Evolutionary conservation across 192 early-diverging fungal genomes (phyloP).

Genomic region (Podila clonocystis): DNA sequence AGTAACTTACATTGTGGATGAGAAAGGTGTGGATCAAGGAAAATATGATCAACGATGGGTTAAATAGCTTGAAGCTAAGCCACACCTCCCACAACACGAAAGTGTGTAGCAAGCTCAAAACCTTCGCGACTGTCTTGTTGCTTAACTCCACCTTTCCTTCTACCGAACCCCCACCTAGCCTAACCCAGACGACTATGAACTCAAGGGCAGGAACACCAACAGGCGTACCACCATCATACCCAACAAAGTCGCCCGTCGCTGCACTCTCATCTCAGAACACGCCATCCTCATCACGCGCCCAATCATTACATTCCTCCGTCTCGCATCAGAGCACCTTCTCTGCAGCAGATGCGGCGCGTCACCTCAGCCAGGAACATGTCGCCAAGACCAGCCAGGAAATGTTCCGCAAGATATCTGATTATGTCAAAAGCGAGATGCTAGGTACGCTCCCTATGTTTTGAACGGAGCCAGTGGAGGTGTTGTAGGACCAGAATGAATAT

Average conservation of each 20-base stretch:
- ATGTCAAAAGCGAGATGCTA: constrained; percentile 51
- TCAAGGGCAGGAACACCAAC: not conserved
- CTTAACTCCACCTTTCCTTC: too few species aligned
- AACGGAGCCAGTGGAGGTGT: not conserved
- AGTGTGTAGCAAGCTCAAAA: not conserved
- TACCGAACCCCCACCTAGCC: too few species aligned
- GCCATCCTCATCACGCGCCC: constrained; percentile 22
- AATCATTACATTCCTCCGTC: constrained; percentile 26
- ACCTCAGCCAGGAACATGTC: constrained; percentile 47
- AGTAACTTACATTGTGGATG: constrained; percentile 7
- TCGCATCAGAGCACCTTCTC: constrained; percentile 37
- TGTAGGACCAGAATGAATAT: not conserved
- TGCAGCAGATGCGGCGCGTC: constrained; percentile 31
- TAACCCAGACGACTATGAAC: too few species aligned
- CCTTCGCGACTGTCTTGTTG: not conserved
- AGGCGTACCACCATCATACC: not conserved
- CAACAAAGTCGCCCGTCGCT: not conserved
- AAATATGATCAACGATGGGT: not conserved
- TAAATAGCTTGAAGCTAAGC: not conserved
- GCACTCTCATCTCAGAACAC: not conserved
- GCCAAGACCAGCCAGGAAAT: constrained; percentile 54
- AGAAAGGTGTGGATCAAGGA: constrained; percentile 12
- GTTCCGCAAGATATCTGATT: constrained; percentile 53
- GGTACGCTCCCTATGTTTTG: constrained; percentile 12
- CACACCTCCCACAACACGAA: not conserved